These are phyloP conservation scores for Cystofilobasidium macerans DNA, from an alignment of 768 basidiomycete species.

Conservation along the genomic window DNA sequence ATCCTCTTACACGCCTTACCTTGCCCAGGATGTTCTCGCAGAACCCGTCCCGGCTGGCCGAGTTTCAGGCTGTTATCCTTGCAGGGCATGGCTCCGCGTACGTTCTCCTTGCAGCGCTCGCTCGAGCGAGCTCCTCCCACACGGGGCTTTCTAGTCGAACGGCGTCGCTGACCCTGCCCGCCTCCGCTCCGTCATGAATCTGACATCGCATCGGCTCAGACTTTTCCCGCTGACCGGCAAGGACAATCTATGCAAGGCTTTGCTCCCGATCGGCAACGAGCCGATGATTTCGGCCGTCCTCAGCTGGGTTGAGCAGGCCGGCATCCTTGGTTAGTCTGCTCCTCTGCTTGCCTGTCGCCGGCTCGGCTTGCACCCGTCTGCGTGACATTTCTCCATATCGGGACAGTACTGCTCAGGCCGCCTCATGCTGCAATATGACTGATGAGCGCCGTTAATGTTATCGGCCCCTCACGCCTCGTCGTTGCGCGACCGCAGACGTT, in stretches of 20 bases:
- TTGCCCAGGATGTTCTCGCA: constrained; percentile 17
- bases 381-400: too few species aligned
- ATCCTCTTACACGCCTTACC: not conserved
- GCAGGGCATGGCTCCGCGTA: constrained; percentile 90
- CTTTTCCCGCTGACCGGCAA: constrained; percentile 47
- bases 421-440: too few species aligned
- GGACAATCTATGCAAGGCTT: constrained; percentile 55
- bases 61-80: constrained; percentile 78
- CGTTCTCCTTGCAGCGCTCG: constrained; percentile 30
- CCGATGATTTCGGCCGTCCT: constrained; percentile 76
- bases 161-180: constrained; percentile 30
- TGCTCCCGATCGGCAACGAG: constrained; percentile 75
- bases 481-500: too few species aligned
- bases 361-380: too few species aligned
- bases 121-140: not conserved
- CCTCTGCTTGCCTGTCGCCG: constrained; percentile 6
- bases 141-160: constrained; percentile 5
- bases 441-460: too few species aligned
- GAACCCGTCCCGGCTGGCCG: constrained; percentile 34
- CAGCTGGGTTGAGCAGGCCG: constrained; percentile 76
- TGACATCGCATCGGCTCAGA: constrained; percentile 16
- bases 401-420: too few species aligned
- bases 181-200: not conserved
- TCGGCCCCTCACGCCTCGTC: too few species aligned
- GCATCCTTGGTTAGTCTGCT: constrained; percentile 56